Percentiles rank a stretch among this genome's conserved stretches.
phyloP scores from a whole-genome alignment of 345 rosid genomes.

The Rhizophora mangle region DNA sequence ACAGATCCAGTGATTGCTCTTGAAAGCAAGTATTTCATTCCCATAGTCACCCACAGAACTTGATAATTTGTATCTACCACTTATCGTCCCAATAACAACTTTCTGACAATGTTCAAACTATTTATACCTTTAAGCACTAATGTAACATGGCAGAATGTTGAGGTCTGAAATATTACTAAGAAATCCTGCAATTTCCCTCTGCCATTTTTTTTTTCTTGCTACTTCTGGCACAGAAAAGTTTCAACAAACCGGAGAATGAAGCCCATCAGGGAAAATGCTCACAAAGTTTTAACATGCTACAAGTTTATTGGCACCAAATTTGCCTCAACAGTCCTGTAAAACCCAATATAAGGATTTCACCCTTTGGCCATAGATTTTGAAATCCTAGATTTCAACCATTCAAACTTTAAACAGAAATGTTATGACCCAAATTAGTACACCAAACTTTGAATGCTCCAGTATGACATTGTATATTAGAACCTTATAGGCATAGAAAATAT shows the following conservation, averaged over 20 bases:
- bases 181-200: too few species aligned
- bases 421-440: neutral
- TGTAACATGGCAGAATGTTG: neutral
- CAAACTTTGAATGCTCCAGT: neutral
- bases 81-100: neutral
- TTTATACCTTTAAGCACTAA: neutral
- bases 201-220: too few species aligned
- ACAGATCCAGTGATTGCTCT: neutral
- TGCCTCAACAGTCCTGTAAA: neutral
- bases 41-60: neutral
- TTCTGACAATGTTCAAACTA: neutral
- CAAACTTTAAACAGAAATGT: too few species aligned
- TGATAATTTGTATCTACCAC: conserved; percentile 1
- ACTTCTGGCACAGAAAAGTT: neutral
- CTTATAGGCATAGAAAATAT: neutral
- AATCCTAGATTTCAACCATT: neutral
- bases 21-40: neutral
- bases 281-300: neutral
- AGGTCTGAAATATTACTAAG: neutral
- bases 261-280: neutral
- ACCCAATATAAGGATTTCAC: neutral
- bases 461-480: neutral
- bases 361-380: neutral
- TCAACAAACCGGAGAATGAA: neutral
- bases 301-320: neutral